Conservation (phyloP, 1,284 basidiomycete species). For the Lentinula novae-zelandiae region DNA sequence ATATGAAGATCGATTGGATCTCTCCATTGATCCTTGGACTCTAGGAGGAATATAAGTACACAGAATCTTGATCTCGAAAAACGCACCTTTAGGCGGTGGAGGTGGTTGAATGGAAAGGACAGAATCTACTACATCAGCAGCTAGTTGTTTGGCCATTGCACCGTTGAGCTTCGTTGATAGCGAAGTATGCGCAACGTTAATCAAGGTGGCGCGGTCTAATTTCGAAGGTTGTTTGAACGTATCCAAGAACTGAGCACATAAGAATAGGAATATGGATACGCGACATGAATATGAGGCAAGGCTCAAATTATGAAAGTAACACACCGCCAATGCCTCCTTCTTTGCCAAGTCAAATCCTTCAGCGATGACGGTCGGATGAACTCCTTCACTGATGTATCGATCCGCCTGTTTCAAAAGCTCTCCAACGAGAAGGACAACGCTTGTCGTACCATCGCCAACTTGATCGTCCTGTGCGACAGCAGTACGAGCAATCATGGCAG, state of each 20-base stretch:
- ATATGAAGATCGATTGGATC: slow-evolving; percentile 98
- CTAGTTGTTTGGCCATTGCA: slow-evolving; percentile 83
- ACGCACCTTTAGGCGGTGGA: slow-evolving; percentile 52
- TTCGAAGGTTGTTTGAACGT: slow-evolving; percentile 75
- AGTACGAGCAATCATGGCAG: slow-evolving; percentile 98
- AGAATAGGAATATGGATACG: neutral
- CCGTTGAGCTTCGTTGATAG: slow-evolving; percentile 91
- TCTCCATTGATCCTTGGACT: slow-evolving; percentile 61
- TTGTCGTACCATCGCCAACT: slow-evolving; percentile 98
- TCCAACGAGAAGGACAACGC: slow-evolving; percentile 95
- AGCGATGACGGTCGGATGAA: slow-evolving; percentile 94
- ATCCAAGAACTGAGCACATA: slow-evolving; percentile 77
- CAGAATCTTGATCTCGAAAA: slow-evolving; percentile 16
- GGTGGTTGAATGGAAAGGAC: slow-evolving; percentile 86
- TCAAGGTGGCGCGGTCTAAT: slow-evolving; percentile 86
- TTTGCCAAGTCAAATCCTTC: slow-evolving; percentile 98
- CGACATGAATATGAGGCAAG: no score
- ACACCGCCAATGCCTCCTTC: slow-evolving; percentile 85
- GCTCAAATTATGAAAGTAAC: slow-evolving; percentile 27
- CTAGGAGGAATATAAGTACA: slow-evolving; percentile 31
- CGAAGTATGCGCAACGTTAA: slow-evolving; percentile 92
- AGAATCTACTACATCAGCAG: slow-evolving; percentile 93
- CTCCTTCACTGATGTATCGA: slow-evolving; percentile 96
- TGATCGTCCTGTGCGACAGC: slow-evolving; percentile 99
- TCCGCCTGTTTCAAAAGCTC: slow-evolving; percentile 98